These are phyloP conservation scores for Bipolaris victoriae DNA, from an alignment of 2,329 filamentous ascomycete species.

Conservation along the genomic window DNA sequence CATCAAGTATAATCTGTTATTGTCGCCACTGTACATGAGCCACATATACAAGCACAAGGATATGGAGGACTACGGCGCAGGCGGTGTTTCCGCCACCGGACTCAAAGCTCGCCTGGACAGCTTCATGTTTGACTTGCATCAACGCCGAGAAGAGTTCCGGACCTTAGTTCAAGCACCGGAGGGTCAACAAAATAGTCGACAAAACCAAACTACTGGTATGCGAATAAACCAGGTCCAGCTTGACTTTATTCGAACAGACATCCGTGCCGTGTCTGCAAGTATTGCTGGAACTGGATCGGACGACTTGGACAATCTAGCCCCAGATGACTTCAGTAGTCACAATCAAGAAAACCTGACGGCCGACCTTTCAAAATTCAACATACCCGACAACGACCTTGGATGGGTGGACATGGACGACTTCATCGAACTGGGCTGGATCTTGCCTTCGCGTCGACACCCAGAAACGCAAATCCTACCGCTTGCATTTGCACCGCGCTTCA, in stretches of 20 bases:
- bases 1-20: slow-evolving; percentile 93
- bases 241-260: slow-evolving; percentile 88
- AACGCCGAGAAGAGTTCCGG: slow-evolving; percentile 89
- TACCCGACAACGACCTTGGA: slow-evolving; percentile 90
- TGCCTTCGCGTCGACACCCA: slow-evolving; percentile 87
- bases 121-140: slow-evolving; percentile 96
- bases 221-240: slow-evolving; percentile 94
- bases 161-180: slow-evolving; percentile 73
- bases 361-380: slow-evolving; percentile 85
- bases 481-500: slow-evolving; percentile 90
- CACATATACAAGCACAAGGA: slow-evolving; percentile 99
- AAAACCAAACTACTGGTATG: slow-evolving; percentile 87
- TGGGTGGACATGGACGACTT: slow-evolving; percentile 99
- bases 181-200: slow-evolving; percentile 64
- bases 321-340: slow-evolving; percentile 65
- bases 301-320: slow-evolving; percentile 70
- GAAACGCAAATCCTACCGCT: slow-evolving; percentile 94
- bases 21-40: slow-evolving; percentile 91
- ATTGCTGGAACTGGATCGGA: slow-evolving; percentile 81
- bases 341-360: slow-evolving; percentile 58
- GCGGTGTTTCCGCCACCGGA: slow-evolving; percentile 88
- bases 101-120: slow-evolving; percentile 94
- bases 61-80: slow-evolving; percentile 79
- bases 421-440: slow-evolving; percentile 94
- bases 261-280: slow-evolving; percentile 89